Evolutionary conservation across 1,284 basidiomycete genomes (phyloP).

Genomic region (Amylostereum areolatum): DNA sequence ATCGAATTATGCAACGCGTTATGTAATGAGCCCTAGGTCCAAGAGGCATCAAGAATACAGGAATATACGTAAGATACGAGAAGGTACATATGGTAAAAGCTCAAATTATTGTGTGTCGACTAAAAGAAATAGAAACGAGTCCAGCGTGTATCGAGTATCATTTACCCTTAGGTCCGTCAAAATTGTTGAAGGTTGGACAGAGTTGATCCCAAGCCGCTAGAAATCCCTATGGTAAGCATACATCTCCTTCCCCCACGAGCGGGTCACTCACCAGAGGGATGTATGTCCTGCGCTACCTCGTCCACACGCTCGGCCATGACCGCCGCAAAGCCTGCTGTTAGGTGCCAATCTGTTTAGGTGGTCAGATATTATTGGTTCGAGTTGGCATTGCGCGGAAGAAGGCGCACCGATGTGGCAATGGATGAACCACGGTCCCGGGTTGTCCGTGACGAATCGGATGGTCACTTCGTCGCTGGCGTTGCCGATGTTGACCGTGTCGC

Average conservation of each 20-base stretch:
- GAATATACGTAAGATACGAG: too few species aligned
- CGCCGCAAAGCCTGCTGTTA: background rate
- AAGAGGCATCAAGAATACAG: too few species aligned
- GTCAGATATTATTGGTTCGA: conserved; percentile 17
- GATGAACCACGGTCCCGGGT: conserved; percentile 43
- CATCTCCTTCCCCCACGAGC: background rate
- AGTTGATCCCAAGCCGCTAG: background rate
- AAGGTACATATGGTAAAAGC: too few species aligned
- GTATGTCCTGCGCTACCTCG: background rate
- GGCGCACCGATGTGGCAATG: conserved; percentile 26
- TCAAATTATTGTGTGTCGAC: too few species aligned
- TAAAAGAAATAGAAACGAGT: too few species aligned
- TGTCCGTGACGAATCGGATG: conserved; percentile 32
- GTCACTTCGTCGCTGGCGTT: conserved; percentile 18
- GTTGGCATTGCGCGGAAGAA: conserved; percentile 23
- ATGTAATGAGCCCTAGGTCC: too few species aligned
- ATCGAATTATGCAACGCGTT: too few species aligned
- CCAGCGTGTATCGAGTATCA: too few species aligned
- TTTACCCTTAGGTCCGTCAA: background rate
- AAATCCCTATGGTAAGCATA: background rate
- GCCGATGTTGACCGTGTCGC: conserved; percentile 22
- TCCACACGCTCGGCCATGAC: background rate
- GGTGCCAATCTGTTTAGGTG: conserved; percentile 2
- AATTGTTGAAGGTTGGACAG: background rate
- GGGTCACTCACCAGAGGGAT: background rate